Conservation (phyloP, 306 rosid genomes). For the Vigna angularis region DNA sequence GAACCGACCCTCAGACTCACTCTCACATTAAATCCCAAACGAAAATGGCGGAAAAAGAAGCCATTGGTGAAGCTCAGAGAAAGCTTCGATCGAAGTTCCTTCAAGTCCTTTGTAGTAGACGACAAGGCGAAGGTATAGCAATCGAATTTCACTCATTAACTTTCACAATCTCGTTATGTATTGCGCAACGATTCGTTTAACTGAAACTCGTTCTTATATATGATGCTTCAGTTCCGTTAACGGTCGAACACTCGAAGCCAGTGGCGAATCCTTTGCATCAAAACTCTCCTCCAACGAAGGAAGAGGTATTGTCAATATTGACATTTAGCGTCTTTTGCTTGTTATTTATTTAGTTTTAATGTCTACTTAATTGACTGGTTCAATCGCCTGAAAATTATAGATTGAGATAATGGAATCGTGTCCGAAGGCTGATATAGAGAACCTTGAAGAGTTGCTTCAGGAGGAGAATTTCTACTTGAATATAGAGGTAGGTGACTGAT, state of each 20-base stretch:
- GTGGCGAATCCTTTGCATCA: conserved; percentile 62
- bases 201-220: neutral
- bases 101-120: conserved; percentile 55
- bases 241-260: conserved; percentile 61
- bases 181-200: neutral
- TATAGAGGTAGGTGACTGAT: conserved; percentile 54
- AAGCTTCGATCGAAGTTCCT: conserved; percentile 67
- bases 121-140: conserved; percentile 56
- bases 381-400: conserved; percentile 15
- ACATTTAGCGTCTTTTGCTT: neutral
- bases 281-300: conserved; percentile 49
- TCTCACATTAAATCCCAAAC: conserved; percentile 9
- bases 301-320: conserved; percentile 56
- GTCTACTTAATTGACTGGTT: neutral
- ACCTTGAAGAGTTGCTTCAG: conserved; percentile 60
- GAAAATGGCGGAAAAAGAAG: conserved; percentile 50
- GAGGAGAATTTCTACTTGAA: conserved; percentile 76
- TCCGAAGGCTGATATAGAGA: conserved; percentile 57
- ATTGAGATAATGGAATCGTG: conserved; percentile 65
- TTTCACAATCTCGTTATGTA: neutral
- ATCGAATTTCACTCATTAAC: neutral
- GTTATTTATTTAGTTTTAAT: neutral
- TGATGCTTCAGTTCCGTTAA: conserved; percentile 63
- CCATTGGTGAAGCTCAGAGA: conserved; percentile 46
- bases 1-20: conserved; percentile 18